These are phyloP conservation scores for Whalleya microplaca DNA, from an alignment of 2,329 filamentous ascomycete genomes.

Conservation along the genomic window DNA sequence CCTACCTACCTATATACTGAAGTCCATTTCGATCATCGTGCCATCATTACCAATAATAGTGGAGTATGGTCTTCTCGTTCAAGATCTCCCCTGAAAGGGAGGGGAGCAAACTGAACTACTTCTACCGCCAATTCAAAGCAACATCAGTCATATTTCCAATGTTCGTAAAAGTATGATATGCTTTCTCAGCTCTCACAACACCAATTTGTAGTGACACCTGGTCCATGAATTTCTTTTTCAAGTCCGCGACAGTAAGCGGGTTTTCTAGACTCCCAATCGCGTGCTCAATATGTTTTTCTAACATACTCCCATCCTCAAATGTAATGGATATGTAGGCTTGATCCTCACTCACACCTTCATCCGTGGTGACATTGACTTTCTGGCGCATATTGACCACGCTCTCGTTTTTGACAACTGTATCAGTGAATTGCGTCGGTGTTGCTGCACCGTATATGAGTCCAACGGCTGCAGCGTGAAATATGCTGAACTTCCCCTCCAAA, in stretches of 20 bases:
- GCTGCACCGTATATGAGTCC: slow-evolving; percentile 55
- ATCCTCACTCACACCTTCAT: slow-evolving; percentile 45
- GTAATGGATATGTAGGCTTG: slow-evolving; percentile 40
- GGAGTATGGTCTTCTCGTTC: too few relatives aligned
- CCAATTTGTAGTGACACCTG: slow-evolving; percentile 50
- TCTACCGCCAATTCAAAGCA: too few relatives aligned
- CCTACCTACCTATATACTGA: too few relatives aligned
- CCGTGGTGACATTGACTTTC: slow-evolving; percentile 47
- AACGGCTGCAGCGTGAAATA: slow-evolving; percentile 57
- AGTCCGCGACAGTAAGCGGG: slow-evolving; percentile 49
- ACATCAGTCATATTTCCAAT: slow-evolving; percentile 38
- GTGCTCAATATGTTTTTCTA: slow-evolving; percentile 52
- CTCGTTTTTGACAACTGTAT: slow-evolving; percentile 47
- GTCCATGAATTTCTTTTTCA: slow-evolving; percentile 54
- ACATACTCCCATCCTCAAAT: slow-evolving; percentile 40
- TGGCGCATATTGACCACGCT: slow-evolving; percentile 48
- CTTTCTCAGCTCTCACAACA: slow-evolving; percentile 36
- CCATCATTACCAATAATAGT: too few relatives aligned
- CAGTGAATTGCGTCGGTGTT: slow-evolving; percentile 54
- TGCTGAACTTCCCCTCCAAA: slow-evolving; percentile 58
- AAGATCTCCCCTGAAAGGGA: too few relatives aligned
- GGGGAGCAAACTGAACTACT: too few relatives aligned
- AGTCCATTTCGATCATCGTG: too few relatives aligned
- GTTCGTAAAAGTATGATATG: slow-evolving; percentile 39
- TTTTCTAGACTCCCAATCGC: slow-evolving; percentile 54